These are phyloP conservation scores for Cytospora chrysosperma DNA, from an alignment of 2,329 filamentous ascomycete genomes.

Conservation along the genomic window DNA sequence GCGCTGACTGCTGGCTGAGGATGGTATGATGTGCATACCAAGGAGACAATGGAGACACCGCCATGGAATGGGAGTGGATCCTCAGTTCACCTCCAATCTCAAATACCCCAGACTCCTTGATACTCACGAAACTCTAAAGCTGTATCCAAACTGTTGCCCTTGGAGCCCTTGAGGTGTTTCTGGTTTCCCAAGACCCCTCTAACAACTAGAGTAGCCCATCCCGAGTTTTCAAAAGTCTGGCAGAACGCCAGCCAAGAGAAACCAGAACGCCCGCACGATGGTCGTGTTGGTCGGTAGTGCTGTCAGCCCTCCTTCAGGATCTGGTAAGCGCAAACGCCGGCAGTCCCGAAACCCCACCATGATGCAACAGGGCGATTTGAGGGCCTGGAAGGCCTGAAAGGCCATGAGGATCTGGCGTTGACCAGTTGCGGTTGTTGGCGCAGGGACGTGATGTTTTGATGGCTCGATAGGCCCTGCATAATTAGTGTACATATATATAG, in stretches of 20 bases:
- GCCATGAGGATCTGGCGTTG: background rate
- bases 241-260: background rate
- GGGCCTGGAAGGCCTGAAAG: background rate
- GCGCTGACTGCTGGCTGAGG: no score
- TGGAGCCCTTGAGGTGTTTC: no score
- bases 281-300: background rate
- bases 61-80: no score
- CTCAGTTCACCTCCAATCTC: no score
- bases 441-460: background rate
- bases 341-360: background rate
- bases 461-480: background rate
- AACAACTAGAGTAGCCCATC: background rate
- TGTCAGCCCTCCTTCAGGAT: background rate
- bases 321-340: background rate
- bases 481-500: no score
- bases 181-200: no score
- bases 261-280: background rate
- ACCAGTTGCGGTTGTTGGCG: background rate
- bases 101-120: background rate
- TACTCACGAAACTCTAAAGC: background rate
- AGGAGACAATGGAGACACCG: no score
- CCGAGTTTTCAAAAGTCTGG: background rate
- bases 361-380: background rate
- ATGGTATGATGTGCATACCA: no score
- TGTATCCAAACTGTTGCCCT: background rate